Percentiles rank a stretch among this genome's conserved stretches.
Evolutionary conservation across 2,329 filamentous ascomycete species (phyloP).

Genomic region (Cordyceps javanica): DNA sequence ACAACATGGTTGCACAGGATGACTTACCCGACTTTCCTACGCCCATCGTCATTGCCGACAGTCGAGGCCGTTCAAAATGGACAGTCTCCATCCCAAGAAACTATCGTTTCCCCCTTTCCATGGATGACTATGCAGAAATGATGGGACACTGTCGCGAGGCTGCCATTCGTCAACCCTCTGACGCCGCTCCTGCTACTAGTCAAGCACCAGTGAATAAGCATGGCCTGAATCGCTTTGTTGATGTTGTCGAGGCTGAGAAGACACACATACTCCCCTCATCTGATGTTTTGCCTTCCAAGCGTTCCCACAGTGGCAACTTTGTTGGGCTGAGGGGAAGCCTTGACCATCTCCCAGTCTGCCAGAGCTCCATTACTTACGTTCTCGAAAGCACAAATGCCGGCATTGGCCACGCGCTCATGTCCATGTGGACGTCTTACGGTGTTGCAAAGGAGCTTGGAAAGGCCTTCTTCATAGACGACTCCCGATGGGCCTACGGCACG

Average conservation of each 20-base stretch:
- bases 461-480: slow-evolving; percentile 79
- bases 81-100: slow-evolving; percentile 71
- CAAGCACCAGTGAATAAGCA: slow-evolving; percentile 38
- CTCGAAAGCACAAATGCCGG: slow-evolving; percentile 69
- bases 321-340: slow-evolving; percentile 42
- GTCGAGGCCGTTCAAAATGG: slow-evolving; percentile 62
- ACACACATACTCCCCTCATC: slow-evolving; percentile 51
- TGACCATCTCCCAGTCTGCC: slow-evolving; percentile 53
- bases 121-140: slow-evolving; percentile 62
- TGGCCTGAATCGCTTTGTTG: slow-evolving; percentile 62
- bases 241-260: slow-evolving; percentile 65
- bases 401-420: slow-evolving; percentile 69
- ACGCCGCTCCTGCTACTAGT: slow-evolving; percentile 34
- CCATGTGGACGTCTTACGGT: slow-evolving; percentile 78
- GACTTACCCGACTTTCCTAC: slow-evolving; percentile 65
- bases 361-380: slow-evolving; percentile 68
- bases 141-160: slow-evolving; percentile 62
- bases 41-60: slow-evolving; percentile 63
- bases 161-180: slow-evolving; percentile 48
- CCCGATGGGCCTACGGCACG: slow-evolving; percentile 73
- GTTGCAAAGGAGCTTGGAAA: slow-evolving; percentile 67
- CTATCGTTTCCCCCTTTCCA: slow-evolving; percentile 59
- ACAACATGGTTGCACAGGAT: slow-evolving; percentile 62
- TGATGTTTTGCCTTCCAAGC: slow-evolving; percentile 30
- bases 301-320: slow-evolving; percentile 36